Evolutionary conservation across 1,139 yeast genomes (phyloP).

Genomic region (Blastobotrys aristatus): DNA sequence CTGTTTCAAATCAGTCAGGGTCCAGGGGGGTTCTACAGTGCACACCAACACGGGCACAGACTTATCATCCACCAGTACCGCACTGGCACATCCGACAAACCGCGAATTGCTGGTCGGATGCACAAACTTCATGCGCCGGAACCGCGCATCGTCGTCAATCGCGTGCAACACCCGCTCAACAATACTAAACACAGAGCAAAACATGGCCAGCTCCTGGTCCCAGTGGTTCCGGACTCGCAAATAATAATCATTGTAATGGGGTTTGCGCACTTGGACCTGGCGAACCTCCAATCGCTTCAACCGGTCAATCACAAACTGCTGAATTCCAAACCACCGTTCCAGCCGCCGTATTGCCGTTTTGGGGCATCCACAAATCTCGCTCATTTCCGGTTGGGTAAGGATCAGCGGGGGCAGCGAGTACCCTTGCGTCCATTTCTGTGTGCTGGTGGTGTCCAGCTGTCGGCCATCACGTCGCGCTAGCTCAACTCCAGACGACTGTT

Average conservation of each 20-base stretch:
- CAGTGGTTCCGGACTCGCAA: slow-evolving; percentile 4
- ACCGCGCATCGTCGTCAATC: not conserved
- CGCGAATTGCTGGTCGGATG: not conserved
- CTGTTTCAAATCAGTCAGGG: not conserved
- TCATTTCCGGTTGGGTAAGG: not conserved
- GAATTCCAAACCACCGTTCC: slow-evolving; percentile 1
- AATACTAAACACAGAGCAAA: slow-evolving; percentile 1
- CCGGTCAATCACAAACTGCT: slow-evolving; percentile 3
- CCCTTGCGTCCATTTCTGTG: slow-evolving; percentile 6
- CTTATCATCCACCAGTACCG: slow-evolving; percentile 1
- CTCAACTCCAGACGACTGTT: not conserved
- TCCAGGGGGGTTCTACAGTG: slow-evolving; percentile 8
- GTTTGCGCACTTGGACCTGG: not conserved
- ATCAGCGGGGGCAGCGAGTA: slow-evolving; percentile 3
- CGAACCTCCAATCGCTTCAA: not conserved
- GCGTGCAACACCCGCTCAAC: slow-evolving; percentile 3
- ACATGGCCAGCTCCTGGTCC: slow-evolving; percentile 8
- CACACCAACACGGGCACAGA: not conserved
- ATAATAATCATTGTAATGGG: not conserved
- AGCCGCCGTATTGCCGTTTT: not conserved
- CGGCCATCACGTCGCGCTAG: not conserved
- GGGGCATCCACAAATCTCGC: not conserved
- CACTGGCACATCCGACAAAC: slow-evolving; percentile 8
- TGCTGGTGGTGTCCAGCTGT: not conserved
- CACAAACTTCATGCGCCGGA: not conserved